Conservation (phyloP, 495 filamentous ascomycete species). For the Endocarpon pusillum region DNA sequence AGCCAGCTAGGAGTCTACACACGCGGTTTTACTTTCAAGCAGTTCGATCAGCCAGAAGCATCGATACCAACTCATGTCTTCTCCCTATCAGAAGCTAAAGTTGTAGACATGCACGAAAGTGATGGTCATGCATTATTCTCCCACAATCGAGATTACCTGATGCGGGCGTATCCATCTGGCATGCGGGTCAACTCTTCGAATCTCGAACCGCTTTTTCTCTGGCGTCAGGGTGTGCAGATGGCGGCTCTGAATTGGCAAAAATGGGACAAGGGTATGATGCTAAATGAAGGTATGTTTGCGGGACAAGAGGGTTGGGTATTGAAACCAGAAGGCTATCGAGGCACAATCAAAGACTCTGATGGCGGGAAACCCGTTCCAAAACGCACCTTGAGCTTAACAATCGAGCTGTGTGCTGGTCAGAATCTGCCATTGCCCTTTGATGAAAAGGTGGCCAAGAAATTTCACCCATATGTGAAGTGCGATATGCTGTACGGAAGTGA, state of each 20-base stretch:
- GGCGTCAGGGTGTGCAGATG: slow-evolving; percentile 80
- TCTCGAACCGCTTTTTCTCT: slow-evolving; percentile 65
- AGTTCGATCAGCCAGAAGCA: slow-evolving; percentile 46
- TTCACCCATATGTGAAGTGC: slow-evolving; percentile 65
- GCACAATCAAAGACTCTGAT: slow-evolving; percentile 11
- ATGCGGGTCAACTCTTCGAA: slow-evolving; percentile 73
- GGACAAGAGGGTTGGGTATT: slow-evolving; percentile 67
- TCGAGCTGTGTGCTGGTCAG: slow-evolving; percentile 37
- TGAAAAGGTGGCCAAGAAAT: slow-evolving; percentile 38
- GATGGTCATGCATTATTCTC: slow-evolving; percentile 44
- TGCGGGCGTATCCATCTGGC: slow-evolving; percentile 79
- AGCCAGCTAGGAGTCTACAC: slow-evolving; percentile 69
- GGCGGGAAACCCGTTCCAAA: slow-evolving; percentile 4
- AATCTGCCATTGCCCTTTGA: slow-evolving; percentile 27
- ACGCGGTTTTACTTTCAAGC: slow-evolving; percentile 59
- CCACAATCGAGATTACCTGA: slow-evolving; percentile 70
- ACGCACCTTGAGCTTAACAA: slow-evolving; percentile 22
- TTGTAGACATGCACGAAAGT: slow-evolving; percentile 50
- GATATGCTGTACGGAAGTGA: slow-evolving; percentile 56
- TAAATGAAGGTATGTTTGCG: slow-evolving; percentile 84
- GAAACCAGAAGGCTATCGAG: slow-evolving; percentile 56
- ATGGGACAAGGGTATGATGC: slow-evolving; percentile 84
- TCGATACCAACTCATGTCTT: slow-evolving; percentile 69
- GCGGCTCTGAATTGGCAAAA: slow-evolving; percentile 93
- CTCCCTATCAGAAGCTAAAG: slow-evolving; percentile 66